phyloP scores from a whole-genome alignment of 1,284 basidiomycete species.

The Fomitopsis pinicola region DNA sequence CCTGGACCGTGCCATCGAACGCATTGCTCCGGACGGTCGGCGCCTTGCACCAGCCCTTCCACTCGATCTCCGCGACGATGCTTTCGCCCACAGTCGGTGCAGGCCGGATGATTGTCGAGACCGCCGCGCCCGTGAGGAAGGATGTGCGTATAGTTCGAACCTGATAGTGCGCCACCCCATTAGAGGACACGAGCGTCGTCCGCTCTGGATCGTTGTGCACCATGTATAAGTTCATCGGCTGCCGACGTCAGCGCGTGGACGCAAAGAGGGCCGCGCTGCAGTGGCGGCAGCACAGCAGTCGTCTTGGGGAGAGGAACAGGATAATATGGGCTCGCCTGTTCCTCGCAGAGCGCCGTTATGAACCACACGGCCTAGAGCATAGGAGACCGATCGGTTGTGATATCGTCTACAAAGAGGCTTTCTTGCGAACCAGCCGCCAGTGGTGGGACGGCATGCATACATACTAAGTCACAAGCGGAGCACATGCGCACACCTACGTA shows the following conservation, averaged over 20 bases:
- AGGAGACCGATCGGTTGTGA: slow-evolving; percentile 5
- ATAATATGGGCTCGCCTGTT: not conserved
- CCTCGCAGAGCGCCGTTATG: not conserved
- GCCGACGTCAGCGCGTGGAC: not conserved
- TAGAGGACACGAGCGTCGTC: slow-evolving; percentile 43
- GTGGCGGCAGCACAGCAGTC: not conserved
- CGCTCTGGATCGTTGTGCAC: slow-evolving; percentile 44
- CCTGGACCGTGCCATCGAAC: slow-evolving; percentile 30
- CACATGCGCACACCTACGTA: too few species aligned
- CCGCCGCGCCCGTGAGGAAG: slow-evolving; percentile 23
- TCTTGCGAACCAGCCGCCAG: too few species aligned
- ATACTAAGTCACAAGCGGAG: too few species aligned
- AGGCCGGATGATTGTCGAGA: slow-evolving; percentile 37
- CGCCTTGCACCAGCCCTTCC: slow-evolving; percentile 37
- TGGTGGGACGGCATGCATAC: too few species aligned
- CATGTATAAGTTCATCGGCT: slow-evolving; percentile 45
- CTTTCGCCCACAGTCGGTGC: slow-evolving; percentile 32
- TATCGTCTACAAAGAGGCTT: not conserved
- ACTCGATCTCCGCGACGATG: slow-evolving; percentile 45
- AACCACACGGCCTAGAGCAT: slow-evolving; percentile 1
- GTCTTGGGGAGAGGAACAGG: not conserved
- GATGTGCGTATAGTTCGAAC: slow-evolving; percentile 35
- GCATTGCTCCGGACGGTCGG: slow-evolving; percentile 41
- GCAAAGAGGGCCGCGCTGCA: not conserved
- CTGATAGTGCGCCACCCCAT: slow-evolving; percentile 44